Evolutionary conservation across 768 basidiomycete genomes (phyloP).

Genomic region (Dentipellis fragilis): DNA sequence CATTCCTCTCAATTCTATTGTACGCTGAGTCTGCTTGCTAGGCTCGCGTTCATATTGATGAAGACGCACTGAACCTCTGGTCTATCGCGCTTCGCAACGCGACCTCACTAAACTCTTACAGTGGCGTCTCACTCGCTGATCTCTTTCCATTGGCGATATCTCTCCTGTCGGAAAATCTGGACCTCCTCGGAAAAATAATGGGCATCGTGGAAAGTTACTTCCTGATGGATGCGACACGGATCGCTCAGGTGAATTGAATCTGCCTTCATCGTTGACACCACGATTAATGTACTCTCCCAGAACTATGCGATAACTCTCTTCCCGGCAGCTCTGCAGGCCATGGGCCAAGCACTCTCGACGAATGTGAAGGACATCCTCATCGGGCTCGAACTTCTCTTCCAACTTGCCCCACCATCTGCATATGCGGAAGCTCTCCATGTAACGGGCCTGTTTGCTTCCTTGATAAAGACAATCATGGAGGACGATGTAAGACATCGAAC

Average conservation of each 20-base stretch:
- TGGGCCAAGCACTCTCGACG: conserved; percentile 37
- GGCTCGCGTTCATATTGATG: conserved; percentile 63
- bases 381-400: conserved; percentile 48
- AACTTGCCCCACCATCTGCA: conserved; percentile 46
- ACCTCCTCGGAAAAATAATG: conserved; percentile 60
- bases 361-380: conserved; percentile 61
- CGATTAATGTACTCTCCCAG: conserved; percentile 24
- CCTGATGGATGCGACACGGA: conserved; percentile 50
- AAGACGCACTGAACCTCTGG: conserved; percentile 75
- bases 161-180: conserved; percentile 60
- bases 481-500: conserved; percentile 42
- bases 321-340: conserved; percentile 39
- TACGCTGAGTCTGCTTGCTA: conserved; percentile 16
- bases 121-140: conserved; percentile 43
- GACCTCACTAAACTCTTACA: conserved; percentile 36
- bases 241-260: conserved; percentile 49
- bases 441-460: conserved; percentile 59
- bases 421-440: conserved; percentile 72
- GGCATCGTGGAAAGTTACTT: conserved; percentile 70
- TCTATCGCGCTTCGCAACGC: conserved; percentile 54
- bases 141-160: conserved; percentile 54
- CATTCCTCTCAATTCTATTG: not conserved
- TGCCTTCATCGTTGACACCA: not conserved
- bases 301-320: conserved; percentile 46
- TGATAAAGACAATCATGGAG: conserved; percentile 50